Base-by-base conservation (phyloP, 108 stramenopile species). In the Skeletonema grethae region DNA sequence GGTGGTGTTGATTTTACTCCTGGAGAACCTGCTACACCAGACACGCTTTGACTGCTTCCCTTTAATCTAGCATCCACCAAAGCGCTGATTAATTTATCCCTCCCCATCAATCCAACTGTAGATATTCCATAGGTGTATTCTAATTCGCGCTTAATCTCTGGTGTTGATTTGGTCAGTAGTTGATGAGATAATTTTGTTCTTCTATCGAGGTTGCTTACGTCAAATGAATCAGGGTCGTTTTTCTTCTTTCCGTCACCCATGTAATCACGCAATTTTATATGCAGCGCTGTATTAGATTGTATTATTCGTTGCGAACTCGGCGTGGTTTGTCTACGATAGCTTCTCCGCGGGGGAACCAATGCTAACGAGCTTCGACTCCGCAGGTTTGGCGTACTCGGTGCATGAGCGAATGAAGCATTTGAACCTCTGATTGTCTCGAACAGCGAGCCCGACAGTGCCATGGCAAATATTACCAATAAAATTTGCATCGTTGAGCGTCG, bases 111-210 rank as follows among this genome's bases (percentile, higher is more conserved):
- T 20, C 61, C 53, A 8, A 57, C 61, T 9, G 75, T 76, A 16
- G 67, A 69, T 63, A 76, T 69, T 4, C 67, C 67, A 20, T 76
- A 64, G 10, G 68, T 64, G 15, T 67, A 50, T 69, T 76, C 75
- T 46, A 76, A 35, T 38, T 76, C 75, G 6, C 75, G 48, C 46
- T 69, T 63, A n/a, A 76, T 76, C 39, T 76, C 75, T 57, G 63
- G 75, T 10, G 67, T 67, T 11, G 75, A 76, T 32, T 69, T 38
- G 13, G 9, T 67, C 39, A 59, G 38, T n/a, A 76, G 75, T 36
- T 76, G 61, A 38, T 67, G 45, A 36, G 62, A 57, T 32, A 76
- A 43, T 59, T 72, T 66, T 30, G 63, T 45, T 11, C 70, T 65
- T 30, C 67, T 56, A 15, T 72, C 60, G 5, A 58, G 61, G n/a